Evolutionary conservation across 2,329 filamentous ascomycete species (phyloP).

Genomic region (Colletotrichum noveboracense): DNA sequence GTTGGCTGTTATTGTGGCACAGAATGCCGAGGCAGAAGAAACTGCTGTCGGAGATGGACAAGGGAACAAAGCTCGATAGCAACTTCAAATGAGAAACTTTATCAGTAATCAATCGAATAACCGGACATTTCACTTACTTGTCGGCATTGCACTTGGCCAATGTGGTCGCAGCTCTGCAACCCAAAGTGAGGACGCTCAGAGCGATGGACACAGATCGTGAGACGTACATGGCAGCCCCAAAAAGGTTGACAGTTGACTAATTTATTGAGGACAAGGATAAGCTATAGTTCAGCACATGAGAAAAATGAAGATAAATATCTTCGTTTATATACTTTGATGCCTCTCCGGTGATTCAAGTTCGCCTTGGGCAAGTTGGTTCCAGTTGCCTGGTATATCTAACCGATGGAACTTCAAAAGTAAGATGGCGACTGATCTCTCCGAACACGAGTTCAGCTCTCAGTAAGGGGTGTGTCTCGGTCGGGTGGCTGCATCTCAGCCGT

Average conservation of each 20-base stretch:
- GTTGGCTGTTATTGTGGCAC: slow-evolving; percentile 24
- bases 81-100: neutral
- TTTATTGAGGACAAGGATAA: too few relatives aligned
- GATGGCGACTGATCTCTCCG: slow-evolving; percentile 24
- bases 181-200: neutral
- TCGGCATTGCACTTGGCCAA: neutral
- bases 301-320: neutral
- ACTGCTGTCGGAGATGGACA: slow-evolving; percentile 22
- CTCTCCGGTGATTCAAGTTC: neutral
- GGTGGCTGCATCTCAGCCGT: neutral
- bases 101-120: too few relatives aligned
- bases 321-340: neutral
- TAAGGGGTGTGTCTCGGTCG: neutral
- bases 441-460: slow-evolving; percentile 8
- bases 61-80: slow-evolving; percentile 26
- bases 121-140: neutral
- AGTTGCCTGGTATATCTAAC: neutral
- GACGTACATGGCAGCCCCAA: neutral
- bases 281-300: neutral
- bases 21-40: slow-evolving; percentile 23
- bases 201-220: neutral
- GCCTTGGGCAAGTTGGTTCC: neutral
- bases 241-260: neutral
- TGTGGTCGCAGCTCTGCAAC: neutral
- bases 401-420: neutral